Conservation (phyloP, 2,329 filamentous ascomycete genomes). For the Pleurostoma richardsiae region DNA sequence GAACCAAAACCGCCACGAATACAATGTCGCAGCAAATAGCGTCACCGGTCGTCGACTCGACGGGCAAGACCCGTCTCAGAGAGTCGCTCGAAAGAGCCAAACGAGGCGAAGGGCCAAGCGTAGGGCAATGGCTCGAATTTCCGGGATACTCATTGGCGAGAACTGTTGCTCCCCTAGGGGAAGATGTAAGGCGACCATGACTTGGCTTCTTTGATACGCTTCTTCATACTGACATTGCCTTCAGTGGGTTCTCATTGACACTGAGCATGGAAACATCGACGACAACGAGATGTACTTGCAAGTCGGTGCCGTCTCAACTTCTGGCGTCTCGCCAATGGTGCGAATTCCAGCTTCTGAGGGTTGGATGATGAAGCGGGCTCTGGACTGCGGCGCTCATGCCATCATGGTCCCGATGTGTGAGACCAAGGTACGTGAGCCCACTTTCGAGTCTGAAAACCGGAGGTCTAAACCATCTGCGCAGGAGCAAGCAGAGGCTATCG, state of each 20-base stretch:
- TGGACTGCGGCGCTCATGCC: constrained; percentile 22
- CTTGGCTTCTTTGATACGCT: background rate
- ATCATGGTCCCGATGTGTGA: constrained; percentile 18
- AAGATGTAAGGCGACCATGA: background rate
- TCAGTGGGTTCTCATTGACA: constrained; percentile 16
- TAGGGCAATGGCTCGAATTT: constrained; percentile 2
- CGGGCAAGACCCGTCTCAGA: background rate
- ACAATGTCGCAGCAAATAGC: background rate
- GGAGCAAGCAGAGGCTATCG: constrained; percentile 18
- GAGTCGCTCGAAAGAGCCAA: background rate
- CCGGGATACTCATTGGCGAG: background rate
- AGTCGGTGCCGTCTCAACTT: constrained; percentile 13
- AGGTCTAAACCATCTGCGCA: background rate
- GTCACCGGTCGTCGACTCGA: background rate
- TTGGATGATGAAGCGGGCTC: constrained; percentile 24
- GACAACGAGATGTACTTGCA: constrained; percentile 15
- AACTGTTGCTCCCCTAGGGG: background rate
- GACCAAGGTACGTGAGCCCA: background rate
- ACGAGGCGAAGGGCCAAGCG: background rate
- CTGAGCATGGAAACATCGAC: constrained; percentile 16
- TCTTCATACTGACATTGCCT: background rate
- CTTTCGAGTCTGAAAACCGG: too few species aligned
- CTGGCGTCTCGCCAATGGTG: constrained; percentile 14
- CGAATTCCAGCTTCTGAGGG: constrained; percentile 14
- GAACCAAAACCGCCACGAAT: too few species aligned